Evolutionary conservation across 192 early-diverging fungal genomes (phyloP), one percentile per base, ranked within the genome.

Genomic region (Phycomyces nitens): DNA sequence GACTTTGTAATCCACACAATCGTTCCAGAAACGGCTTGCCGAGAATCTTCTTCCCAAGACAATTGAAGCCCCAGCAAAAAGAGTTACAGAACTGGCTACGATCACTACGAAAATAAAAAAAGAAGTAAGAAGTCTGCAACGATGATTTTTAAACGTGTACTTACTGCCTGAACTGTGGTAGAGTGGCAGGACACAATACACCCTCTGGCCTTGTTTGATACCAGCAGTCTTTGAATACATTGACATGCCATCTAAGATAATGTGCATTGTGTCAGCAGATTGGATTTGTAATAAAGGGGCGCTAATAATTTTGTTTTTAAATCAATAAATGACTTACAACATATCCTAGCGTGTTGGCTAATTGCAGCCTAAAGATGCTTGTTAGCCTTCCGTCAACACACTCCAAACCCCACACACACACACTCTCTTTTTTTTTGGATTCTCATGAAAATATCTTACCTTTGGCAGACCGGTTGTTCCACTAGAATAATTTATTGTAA

Each of bases 401-500:
- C 3, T 34, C 15, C 3, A 16, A 10, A 9, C 29, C 29, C 44
- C 18, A n/a, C 44, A 14, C 41, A 7, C 41, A 7, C 14, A 10
- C 14, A 10, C 14, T 42, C 41, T 42, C 14, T 2, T 18, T 47
- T 47, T 47, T 2, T 47, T 47, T 2, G 1, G 3, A 47, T 47
- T 47, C 15, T 47, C 18, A n/a, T 47, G 44, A n/a, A 2, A 18
- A 18, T 47, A 18, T 41, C 18, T 53, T 53, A 62, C 60, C 60
- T 88, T 88, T 26, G 85, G 85, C 24, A 82, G 62, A 7, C 86
- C 86, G 0, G 85, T 86, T 7, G 85, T 87, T 16, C 86, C 86
- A 60, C 77, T 80, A 23, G 73, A 74, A 53, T 51, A 10, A 38
- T 50, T 34, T 34, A 34, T 34, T 39, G 56, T 76, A 38, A 84